phyloP scores from a whole-genome alignment of 192 early-diverging fungal species.

The Backusella macrospora region DNA sequence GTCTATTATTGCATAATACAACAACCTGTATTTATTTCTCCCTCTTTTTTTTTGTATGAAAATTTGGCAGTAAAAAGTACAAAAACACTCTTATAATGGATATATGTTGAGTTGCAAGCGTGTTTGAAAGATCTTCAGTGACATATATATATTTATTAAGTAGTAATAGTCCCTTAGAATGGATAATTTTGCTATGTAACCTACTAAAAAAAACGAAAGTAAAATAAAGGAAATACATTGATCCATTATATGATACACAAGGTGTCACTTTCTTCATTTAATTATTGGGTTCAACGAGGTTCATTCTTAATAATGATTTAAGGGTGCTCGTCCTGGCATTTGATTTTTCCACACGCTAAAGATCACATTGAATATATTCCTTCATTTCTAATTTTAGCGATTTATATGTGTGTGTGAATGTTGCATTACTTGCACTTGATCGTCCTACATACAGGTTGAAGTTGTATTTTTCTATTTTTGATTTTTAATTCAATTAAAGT shows the following conservation, averaged over 20 bases:
- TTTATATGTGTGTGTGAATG: background rate
- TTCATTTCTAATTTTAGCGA: background rate
- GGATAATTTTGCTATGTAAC: background rate
- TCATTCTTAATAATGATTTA: background rate
- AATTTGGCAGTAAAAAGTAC: background rate
- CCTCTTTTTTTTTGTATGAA: background rate
- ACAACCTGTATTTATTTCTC: background rate
- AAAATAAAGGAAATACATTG: background rate
- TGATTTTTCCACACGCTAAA: slow-evolving; percentile 1
- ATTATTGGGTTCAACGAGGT: background rate
- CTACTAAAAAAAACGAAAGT: background rate
- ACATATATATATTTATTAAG: background rate
- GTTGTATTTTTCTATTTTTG: background rate
- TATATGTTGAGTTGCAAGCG: background rate
- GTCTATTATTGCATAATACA: background rate
- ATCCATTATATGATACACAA: background rate
- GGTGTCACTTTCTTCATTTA: slow-evolving; percentile 3
- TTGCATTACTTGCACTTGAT: background rate
- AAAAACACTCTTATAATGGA: background rate
- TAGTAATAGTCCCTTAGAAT: background rate
- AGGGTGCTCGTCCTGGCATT: background rate
- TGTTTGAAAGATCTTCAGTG: background rate
- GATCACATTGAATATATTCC: background rate
- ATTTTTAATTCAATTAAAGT: background rate
- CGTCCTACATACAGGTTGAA: background rate